Evolutionary conservation across 345 rosid species (phyloP).

Genomic region (Brassica juncea): DNA sequence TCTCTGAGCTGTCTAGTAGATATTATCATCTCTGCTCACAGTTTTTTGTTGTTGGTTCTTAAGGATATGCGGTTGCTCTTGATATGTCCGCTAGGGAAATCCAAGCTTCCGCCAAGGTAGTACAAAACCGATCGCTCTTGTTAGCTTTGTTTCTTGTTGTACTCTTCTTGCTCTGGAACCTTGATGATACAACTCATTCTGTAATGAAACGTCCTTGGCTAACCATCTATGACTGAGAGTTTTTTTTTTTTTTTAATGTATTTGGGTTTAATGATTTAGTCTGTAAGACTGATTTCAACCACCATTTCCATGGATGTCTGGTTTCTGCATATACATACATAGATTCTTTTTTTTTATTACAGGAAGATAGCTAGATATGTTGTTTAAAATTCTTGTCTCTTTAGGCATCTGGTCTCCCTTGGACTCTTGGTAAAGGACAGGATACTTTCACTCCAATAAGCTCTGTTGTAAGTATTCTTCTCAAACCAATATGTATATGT

Average conservation of each 20-base stretch:
- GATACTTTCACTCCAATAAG: background rate
- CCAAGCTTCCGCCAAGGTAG: constrained; percentile 84
- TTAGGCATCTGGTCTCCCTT: background rate
- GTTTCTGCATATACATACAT: too few species aligned
- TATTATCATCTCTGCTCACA: background rate
- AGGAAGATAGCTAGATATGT: too few species aligned
- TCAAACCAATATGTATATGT: background rate
- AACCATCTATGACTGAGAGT: too few species aligned
- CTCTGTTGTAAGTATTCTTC: background rate
- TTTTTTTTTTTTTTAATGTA: too few species aligned
- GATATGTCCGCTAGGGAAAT: constrained; percentile 98
- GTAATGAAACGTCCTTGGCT: too few species aligned
- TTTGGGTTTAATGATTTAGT: background rate
- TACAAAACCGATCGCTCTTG: background rate
- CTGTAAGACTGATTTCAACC: background rate
- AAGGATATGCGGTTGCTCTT: constrained; percentile 93
- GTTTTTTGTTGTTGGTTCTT: background rate
- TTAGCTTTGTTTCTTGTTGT: background rate
- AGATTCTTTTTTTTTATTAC: too few species aligned
- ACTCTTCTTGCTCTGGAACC: background rate
- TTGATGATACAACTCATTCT: too few species aligned
- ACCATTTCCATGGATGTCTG: background rate
- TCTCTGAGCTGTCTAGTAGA: background rate
- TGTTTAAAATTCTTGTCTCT: background rate
- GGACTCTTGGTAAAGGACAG: background rate